Evolutionary conservation across 306 rosid species (phyloP).

Genomic region (Astragalus glycyphyllos): DNA sequence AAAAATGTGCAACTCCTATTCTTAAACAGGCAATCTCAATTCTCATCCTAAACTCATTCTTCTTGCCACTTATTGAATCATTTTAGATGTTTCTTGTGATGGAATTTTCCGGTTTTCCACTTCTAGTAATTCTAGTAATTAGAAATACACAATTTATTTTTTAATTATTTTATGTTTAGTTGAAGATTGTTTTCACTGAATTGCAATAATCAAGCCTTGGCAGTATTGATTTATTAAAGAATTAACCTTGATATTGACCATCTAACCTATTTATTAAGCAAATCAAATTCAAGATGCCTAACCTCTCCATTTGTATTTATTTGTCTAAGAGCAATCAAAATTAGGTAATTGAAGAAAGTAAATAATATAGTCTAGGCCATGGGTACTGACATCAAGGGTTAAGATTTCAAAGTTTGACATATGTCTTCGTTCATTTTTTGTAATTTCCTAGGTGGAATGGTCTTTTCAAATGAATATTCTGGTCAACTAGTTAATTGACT

Average conservation of each 20-base stretch:
- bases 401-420: constrained; percentile 7
- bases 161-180: neutral
- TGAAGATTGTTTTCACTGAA: constrained; percentile 9
- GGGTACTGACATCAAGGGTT: constrained; percentile 11
- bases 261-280: neutral
- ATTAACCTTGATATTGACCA: constrained; percentile 2
- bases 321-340: constrained; percentile 27
- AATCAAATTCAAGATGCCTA: constrained; percentile 1
- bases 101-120: constrained; percentile 24
- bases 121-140: constrained; percentile 21
- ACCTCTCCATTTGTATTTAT: constrained; percentile 4
- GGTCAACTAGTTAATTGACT: constrained; percentile 4
- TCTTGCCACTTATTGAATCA: neutral
- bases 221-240: neutral
- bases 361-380: neutral
- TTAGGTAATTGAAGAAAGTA: constrained; percentile 14
- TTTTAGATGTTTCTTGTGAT: neutral
- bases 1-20: constrained; percentile 80
- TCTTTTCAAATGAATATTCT: constrained; percentile 2
- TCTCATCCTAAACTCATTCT: constrained; percentile 36
- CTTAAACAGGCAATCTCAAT: constrained; percentile 75
- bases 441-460: neutral
- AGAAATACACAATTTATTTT: constrained; percentile 12
- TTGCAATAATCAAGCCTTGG: neutral
- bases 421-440: neutral